phyloP scores from a whole-genome alignment of 2,329 filamentous ascomycete species.

The Fusarium setosum region DNA sequence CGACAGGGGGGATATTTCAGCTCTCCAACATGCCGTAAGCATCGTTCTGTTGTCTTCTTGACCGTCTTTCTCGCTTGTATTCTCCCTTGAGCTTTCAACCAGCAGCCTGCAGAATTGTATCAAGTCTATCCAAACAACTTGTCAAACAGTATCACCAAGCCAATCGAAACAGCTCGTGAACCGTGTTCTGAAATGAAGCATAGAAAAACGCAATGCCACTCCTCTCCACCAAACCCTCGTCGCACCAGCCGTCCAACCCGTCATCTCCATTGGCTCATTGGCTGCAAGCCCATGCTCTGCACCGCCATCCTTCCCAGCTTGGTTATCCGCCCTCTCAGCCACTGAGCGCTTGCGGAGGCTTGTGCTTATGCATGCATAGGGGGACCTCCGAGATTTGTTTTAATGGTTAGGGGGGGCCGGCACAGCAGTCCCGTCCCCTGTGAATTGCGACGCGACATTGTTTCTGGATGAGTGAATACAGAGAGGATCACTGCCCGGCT shows the following conservation, averaged over 20 bases:
- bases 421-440: background rate
- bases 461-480: background rate
- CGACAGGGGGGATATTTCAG: background rate
- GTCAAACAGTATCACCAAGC: too few relatives aligned
- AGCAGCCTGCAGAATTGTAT: too few relatives aligned
- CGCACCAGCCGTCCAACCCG: background rate
- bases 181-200: background rate
- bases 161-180: too few relatives aligned
- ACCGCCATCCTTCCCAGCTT: constrained; percentile 3
- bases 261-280: background rate
- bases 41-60: background rate
- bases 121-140: too few relatives aligned
- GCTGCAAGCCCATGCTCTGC: background rate
- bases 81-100: too few relatives aligned
- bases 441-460: background rate
- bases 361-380: constrained; percentile 18
- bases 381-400: background rate
- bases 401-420: background rate
- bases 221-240: background rate
- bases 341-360: constrained; percentile 12
- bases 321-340: constrained; percentile 6
- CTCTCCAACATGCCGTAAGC: background rate
- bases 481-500: background rate
- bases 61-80: background rate
- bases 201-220: background rate